A percentile compares a stretch with the other conserved stretches of the same genome.
Evolutionary conservation across 2,329 filamentous ascomycete species (phyloP).

Genomic region (Aspergillus neoniger): DNA sequence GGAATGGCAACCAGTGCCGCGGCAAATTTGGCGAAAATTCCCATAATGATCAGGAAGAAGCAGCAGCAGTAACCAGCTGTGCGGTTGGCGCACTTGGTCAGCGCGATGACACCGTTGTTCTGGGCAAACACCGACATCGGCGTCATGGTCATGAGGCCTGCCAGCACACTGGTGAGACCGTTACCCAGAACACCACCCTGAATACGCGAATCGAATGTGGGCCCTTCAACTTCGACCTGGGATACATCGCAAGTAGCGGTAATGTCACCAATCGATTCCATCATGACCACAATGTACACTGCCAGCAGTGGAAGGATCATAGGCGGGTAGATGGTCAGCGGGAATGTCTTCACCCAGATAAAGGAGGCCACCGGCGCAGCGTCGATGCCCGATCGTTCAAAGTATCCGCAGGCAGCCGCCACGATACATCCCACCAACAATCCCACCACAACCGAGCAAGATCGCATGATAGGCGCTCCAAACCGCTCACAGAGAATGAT

Average conservation of each 20-base stretch:
- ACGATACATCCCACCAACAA: conserved; percentile 68
- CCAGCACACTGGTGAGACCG: conserved; percentile 65
- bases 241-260: conserved; percentile 69
- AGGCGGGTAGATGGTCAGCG: conserved; percentile 64
- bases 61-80: conserved; percentile 68
- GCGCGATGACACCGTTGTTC: conserved; percentile 69
- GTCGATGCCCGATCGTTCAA: conserved; percentile 60
- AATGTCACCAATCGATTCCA: conserved; percentile 69
- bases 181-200: conserved; percentile 69
- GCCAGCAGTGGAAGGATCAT: conserved; percentile 64
- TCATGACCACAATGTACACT: conserved; percentile 63
- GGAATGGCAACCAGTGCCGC: conserved; percentile 69
- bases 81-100: conserved; percentile 68
- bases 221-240: conserved; percentile 63
- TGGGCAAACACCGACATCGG: conserved; percentile 70
- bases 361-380: conserved; percentile 65
- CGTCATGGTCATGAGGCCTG: conserved; percentile 66
- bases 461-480: conserved; percentile 70
- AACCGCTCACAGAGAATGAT: conserved; percentile 71
- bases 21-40: conserved; percentile 70
- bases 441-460: conserved; percentile 65
- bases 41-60: conserved; percentile 68
- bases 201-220: conserved; percentile 66
- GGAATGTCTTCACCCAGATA: conserved; percentile 70
- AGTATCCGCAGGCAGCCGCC: conserved; percentile 66